Evolutionary conservation across 768 basidiomycete species (phyloP).

Genomic region (Steccherinum ochraceum): DNA sequence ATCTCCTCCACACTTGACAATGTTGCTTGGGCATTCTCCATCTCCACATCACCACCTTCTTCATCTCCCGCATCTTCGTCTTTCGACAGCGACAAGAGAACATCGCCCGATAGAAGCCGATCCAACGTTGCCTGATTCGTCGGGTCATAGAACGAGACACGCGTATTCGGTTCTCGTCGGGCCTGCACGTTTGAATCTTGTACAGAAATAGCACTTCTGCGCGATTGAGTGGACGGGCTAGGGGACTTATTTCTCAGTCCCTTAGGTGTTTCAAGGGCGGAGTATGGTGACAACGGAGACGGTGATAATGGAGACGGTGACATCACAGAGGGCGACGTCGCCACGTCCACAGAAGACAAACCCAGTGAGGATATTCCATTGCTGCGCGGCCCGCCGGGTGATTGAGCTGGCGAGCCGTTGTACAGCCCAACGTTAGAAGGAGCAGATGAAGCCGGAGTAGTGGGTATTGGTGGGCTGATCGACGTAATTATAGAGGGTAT

Average conservation of each 20-base stretch:
- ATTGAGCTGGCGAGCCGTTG: not conserved
- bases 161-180: slow-evolving; percentile 59
- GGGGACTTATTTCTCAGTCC: slow-evolving; percentile 6
- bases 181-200: slow-evolving; percentile 16
- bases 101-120: slow-evolving; percentile 48
- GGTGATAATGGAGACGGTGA: slow-evolving; percentile 3
- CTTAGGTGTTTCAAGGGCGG: not conserved
- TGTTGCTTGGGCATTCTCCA: slow-evolving; percentile 74
- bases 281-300: slow-evolving; percentile 7
- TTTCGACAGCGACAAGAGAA: slow-evolving; percentile 29
- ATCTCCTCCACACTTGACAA: slow-evolving; percentile 95
- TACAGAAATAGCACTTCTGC: not conserved
- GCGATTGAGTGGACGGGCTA: slow-evolving; percentile 6
- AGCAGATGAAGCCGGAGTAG: slow-evolving; percentile 1
- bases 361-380: slow-evolving; percentile 1
- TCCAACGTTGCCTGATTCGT: slow-evolving; percentile 70
- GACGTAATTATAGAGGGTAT: slow-evolving; percentile 7
- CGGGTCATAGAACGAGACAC: slow-evolving; percentile 80
- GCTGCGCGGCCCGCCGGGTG: slow-evolving; percentile 4
- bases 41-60: slow-evolving; percentile 35
- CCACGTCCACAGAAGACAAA: not conserved
- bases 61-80: slow-evolving; percentile 40
- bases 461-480: slow-evolving; percentile 2
- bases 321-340: slow-evolving; percentile 1
- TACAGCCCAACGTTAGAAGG: not conserved